Percentiles rank a stretch among this genome's conserved stretches.
Evolutionary conservation across 2,329 filamentous ascomycete species (phyloP).

Genomic region (Calonectria leucothoes): DNA sequence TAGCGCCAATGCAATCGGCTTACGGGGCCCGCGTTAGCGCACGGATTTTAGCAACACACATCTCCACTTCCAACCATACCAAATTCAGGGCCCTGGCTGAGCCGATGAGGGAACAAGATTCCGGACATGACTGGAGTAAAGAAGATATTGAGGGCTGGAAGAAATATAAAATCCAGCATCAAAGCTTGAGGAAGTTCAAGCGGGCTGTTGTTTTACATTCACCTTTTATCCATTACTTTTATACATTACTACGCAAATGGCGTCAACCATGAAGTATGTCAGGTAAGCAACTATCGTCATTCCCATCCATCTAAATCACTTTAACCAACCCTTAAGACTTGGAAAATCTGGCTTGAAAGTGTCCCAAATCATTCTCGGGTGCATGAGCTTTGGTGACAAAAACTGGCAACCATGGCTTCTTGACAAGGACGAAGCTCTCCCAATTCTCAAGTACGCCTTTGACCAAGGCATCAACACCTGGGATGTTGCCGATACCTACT

Average conservation of each 20-base stretch:
- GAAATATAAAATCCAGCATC: background rate
- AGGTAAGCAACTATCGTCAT: background rate
- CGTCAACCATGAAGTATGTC: constrained; percentile 8
- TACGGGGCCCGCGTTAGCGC: background rate
- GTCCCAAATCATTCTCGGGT: background rate
- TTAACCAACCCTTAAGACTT: background rate
- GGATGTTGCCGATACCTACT: constrained; percentile 16
- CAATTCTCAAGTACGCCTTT: background rate
- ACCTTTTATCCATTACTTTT: background rate
- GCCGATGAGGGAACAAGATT: background rate
- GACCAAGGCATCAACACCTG: constrained; percentile 11
- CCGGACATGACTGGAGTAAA: background rate
- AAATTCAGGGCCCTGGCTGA: background rate
- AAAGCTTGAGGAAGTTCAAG: background rate
- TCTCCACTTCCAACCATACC: background rate
- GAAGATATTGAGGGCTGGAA: background rate
- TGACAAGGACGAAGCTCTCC: background rate
- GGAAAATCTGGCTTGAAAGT: constrained; percentile 11
- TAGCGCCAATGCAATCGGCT: background rate
- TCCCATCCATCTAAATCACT: background rate
- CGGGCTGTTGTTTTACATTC: background rate
- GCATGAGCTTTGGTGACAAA: constrained; percentile 12
- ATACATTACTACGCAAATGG: background rate
- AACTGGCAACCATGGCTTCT: constrained; percentile 12
- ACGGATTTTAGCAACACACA: background rate